Percentiles rank a stretch among this genome's conserved stretches.
These are phyloP conservation scores for Trichosporon asahii DNA, from an alignment of 1,284 basidiomycete genomes.

Conservation along the genomic window DNA sequence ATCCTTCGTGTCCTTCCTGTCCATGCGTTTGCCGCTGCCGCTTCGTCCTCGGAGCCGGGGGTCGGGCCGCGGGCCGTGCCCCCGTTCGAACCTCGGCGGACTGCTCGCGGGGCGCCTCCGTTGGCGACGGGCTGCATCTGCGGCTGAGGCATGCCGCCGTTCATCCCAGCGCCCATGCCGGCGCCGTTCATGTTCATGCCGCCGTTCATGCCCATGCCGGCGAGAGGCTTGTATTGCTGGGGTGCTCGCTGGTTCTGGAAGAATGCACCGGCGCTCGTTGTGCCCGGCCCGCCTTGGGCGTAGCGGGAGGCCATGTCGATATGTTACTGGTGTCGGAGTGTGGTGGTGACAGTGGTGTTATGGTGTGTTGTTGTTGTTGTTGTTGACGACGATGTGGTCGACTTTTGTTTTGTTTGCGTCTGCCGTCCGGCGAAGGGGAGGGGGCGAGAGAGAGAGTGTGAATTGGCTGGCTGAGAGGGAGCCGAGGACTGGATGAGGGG, in stretches of 20 bases:
- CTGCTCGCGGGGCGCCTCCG: neutral
- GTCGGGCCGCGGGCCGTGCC: neutral
- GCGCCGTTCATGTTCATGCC: neutral
- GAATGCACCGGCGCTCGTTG: neutral
- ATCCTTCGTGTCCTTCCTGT: constrained; percentile 31
- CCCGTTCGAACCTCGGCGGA: neutral
- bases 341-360: neutral
- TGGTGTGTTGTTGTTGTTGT: too few species aligned
- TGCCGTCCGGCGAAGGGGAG: too few species aligned
- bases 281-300: neutral
- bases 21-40: constrained; percentile 9
- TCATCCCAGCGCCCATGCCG: constrained; percentile 6
- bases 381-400: too few species aligned
- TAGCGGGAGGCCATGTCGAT: constrained; percentile 6
- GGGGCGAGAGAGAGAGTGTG: neutral
- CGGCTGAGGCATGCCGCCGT: neutral
- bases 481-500: too few species aligned
- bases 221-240: neutral
- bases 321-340: neutral
- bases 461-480: neutral
- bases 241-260: constrained; percentile 8
- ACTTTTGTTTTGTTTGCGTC: neutral
- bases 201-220: constrained; percentile 11
- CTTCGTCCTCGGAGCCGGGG: neutral
- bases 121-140: neutral